Base-by-base conservation (phyloP, 1,139 yeast genomes). In the Arxiozyma telluris region DNA sequence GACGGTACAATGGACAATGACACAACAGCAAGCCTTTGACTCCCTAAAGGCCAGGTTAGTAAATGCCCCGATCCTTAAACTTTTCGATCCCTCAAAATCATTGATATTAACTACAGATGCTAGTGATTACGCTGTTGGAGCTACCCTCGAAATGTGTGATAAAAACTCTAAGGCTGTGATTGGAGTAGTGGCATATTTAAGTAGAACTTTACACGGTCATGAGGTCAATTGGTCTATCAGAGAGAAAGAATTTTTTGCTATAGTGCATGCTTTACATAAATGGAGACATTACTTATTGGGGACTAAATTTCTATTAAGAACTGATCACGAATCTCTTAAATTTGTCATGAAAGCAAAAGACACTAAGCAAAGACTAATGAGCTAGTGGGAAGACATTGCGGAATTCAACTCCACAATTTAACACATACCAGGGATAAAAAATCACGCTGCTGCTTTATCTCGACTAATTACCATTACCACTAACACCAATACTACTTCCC, bases 201-300 rank as follows among this genome's bases (percentile, higher is more conserved):
- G 44, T 17, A 8, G 20, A 22, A 17, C 41, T 3, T 23, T 44
- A 17, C 27, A 44, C 20, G 44, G 44, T 1, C 38, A 41, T 7
- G 43, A 51, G 22, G 27, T 47, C 1, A 51, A 51, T 25, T 47
- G 44, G 47, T 47, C 50, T 25, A 18, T 47, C 11, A 30, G 53
- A 12, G 50, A 42, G 11, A 47, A 47, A 18, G 53, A 47, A 48
- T 42, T 47, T 22, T 47, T 42, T n/a, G 50, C 48, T 3, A 23
- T 43, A 2, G 25, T 42, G 1, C 42, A 34, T 34, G n/a, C 46
- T 18, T 44, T 44, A 12, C 41, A 25, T 3, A 42, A 42, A 18
- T 48, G 51, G 51, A 39, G 41, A 39, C 51, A 48, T 20, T 48
- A 48, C 17, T 15, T 51, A 21, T n/a, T 7, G 15, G 49, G 51